Base-by-base conservation (phyloP, 169 alveolate genomes). In the Cryptosporidium xiaoi region DNA sequence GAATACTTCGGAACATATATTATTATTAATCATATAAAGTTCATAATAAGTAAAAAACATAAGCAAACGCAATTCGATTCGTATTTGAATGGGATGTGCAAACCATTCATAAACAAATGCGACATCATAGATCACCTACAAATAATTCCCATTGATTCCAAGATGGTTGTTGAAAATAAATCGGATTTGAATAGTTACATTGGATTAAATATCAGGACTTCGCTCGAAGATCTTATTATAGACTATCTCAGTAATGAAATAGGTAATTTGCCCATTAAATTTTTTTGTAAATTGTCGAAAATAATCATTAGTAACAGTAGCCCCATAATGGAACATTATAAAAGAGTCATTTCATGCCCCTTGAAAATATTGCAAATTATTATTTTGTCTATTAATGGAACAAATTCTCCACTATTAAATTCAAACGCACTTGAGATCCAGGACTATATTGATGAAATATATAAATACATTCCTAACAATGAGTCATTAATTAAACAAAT, bases 381-480 rank as follows among this genome's bases (percentile, higher is more conserved):
- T 36, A 33, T 77, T 10, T 77, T 56, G 44, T 77, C 65, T 40
- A 77, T 77, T 40, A 20, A 77, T 44, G 71, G 87, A 1, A 77
- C 24, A 13, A 1, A 36, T 7, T 77, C 87, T 8, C 87, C 87
- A 24, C 12, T 77, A 29, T 77, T 60, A 40, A 44, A 77, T 51
- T 18, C 27, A 60, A 62, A 58, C 8, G 87, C 87, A 36, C 16
- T 77, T 18, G 69, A 56, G 31, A 40, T 77, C n/a, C 87, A 77
- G 6, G 77, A 77, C 4, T 77, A 44, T 31, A 31, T 77, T 12
- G 87, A 77, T 31, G 71, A 60, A 36, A 40, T 77, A 27, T 77
- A 77, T 62, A 71, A 77, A 62, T 77, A 71, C 40, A 58, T 66
- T 13, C 87, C 87, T 10, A 77, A 56, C 15, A 77, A 62, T 6